phyloP scores from a whole-genome alignment of 2,329 filamentous ascomycete species.

The Colletotrichum noveboracense region DNA sequence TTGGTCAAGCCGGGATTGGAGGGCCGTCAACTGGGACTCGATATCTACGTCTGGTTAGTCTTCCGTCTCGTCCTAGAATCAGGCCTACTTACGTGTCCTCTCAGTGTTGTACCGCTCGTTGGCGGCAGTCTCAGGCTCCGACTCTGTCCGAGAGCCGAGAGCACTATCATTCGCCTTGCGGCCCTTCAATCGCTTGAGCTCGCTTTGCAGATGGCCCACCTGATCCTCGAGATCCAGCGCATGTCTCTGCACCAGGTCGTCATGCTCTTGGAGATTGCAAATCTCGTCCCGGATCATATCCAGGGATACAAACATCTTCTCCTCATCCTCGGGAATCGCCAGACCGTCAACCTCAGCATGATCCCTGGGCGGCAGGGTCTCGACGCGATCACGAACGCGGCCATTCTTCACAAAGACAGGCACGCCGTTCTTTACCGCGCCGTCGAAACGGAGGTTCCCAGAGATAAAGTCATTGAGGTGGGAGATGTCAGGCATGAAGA shows the following conservation, averaged over 20 bases:
- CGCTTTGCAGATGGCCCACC: constrained; percentile 53
- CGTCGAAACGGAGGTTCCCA: constrained; percentile 56
- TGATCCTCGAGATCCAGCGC: constrained; percentile 58
- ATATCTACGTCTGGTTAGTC: constrained; percentile 47
- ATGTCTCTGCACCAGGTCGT: constrained; percentile 60
- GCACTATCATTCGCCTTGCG: constrained; percentile 47
- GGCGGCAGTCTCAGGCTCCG: constrained; percentile 46
- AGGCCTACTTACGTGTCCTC: constrained; percentile 57
- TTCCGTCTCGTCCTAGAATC: not conserved
- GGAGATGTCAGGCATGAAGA: constrained; percentile 59
- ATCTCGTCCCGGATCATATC: constrained; percentile 67
- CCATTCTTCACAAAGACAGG: constrained; percentile 62
- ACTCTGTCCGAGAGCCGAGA: constrained; percentile 35
- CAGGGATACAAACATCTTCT: constrained; percentile 64
- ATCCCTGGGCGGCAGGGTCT: constrained; percentile 36
- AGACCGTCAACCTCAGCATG: constrained; percentile 58
- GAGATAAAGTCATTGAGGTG: constrained; percentile 64
- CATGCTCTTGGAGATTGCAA: constrained; percentile 59
- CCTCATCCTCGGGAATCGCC: constrained; percentile 57
- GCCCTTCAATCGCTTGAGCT: constrained; percentile 48
- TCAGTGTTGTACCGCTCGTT: constrained; percentile 53
- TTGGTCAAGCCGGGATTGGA: constrained; percentile 67
- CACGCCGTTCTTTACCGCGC: constrained; percentile 56
- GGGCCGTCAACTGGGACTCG: constrained; percentile 62
- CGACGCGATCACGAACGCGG: constrained; percentile 50